phyloP scores from a whole-genome alignment of 2,329 filamentous ascomycete species.

The Stagonosporopsis cucurbitacearum region DNA sequence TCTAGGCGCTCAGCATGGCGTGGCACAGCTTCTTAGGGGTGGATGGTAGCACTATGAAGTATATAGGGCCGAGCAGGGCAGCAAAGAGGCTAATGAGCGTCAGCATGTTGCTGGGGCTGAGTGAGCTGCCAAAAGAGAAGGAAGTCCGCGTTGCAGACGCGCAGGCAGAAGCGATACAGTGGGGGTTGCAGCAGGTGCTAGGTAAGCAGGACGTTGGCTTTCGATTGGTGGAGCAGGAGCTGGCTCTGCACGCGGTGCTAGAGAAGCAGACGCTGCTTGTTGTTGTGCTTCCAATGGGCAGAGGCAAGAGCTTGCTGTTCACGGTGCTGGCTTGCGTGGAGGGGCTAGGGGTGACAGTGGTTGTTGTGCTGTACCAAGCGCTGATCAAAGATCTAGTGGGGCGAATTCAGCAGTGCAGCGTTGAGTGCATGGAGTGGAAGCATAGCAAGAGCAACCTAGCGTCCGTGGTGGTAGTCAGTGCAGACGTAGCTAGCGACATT shows the following conservation, averaged over 20 bases:
- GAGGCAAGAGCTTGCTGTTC: constrained; percentile 36
- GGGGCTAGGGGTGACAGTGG: constrained; percentile 20
- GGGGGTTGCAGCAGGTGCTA: constrained; percentile 5
- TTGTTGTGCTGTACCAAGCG: constrained; percentile 26
- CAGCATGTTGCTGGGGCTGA: background rate
- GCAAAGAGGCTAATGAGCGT: background rate
- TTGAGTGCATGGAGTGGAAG: constrained; percentile 10
- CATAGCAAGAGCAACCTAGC: constrained; percentile 17
- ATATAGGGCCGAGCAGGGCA: background rate
- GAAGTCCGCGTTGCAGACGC: background rate
- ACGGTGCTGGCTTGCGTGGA: constrained; percentile 15
- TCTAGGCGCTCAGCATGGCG: background rate
- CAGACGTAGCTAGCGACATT: constrained; percentile 1
- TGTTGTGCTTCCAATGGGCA: constrained; percentile 10
- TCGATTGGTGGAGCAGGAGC: constrained; percentile 18
- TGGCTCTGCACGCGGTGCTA: constrained; percentile 19
- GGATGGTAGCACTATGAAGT: background rate
- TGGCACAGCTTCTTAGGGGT: constrained; percentile 5
- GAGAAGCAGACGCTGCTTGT: background rate
- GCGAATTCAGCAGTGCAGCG: background rate
- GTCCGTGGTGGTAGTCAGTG: constrained; percentile 23
- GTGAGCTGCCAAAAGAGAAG: background rate
- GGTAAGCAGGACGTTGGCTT: constrained; percentile 20
- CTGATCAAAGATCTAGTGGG: constrained; percentile 21
- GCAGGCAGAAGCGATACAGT: background rate